phyloP scores from a whole-genome alignment of 192 early-diverging fungal species.

The Coemansia sp. region DNA sequence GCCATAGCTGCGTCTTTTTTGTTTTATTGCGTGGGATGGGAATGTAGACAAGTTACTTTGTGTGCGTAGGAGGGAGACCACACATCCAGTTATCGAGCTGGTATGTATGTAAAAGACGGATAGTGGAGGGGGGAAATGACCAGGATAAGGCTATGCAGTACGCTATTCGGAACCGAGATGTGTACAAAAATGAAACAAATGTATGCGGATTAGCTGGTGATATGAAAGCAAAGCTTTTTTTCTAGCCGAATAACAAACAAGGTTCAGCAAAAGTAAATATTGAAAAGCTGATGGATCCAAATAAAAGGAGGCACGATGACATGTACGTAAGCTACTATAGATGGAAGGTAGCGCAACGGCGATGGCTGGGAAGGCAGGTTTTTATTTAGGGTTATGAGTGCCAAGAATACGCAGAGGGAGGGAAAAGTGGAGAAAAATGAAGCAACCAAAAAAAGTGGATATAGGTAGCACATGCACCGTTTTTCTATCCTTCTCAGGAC shows the following conservation, averaged over 20 bases:
- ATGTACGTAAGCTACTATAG: not conserved
- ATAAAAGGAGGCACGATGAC: not conserved
- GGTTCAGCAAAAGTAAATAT: not conserved
- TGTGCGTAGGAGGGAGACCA: not conserved
- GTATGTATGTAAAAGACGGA: not conserved
- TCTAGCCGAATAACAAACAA: too few relatives aligned
- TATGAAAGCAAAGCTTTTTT: not conserved
- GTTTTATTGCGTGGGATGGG: not conserved
- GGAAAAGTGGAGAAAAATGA: not conserved
- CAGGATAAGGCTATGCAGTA: not conserved
- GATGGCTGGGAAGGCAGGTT: not conserved
- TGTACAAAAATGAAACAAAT: not conserved
- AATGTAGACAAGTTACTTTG: not conserved
- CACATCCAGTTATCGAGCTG: not conserved
- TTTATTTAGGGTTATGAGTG: conserved; percentile 4
- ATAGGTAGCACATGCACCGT: not conserved
- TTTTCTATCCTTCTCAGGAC: not conserved
- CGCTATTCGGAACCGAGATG: not conserved
- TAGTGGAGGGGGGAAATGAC: not conserved
- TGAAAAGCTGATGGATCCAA: not conserved
- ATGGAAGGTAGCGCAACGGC: not conserved
- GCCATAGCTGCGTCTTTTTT: not conserved
- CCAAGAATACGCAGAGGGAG: not conserved
- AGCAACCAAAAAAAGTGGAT: not conserved
- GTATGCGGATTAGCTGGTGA: not conserved